Percentiles rank a stretch among this genome's conserved stretches.
Evolutionary conservation across 129 eudicot species (phyloP).

Genomic region (Ambrosia trifida): DNA sequence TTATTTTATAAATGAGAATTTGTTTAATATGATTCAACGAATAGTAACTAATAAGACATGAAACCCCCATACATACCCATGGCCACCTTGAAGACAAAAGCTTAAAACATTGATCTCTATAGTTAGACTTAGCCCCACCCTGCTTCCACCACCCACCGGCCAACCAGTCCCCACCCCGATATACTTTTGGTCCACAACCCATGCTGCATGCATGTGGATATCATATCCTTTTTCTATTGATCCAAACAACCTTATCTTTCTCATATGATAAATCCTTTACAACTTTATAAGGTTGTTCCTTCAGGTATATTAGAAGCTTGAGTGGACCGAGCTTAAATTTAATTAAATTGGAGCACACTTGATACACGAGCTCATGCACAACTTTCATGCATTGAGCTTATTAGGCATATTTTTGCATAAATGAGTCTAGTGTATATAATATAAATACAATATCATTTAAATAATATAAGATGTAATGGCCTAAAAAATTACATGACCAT

Average conservation of each 20-base stretch:
- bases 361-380: too few relatives aligned
- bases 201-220: constrained; percentile 37
- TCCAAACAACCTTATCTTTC: constrained; percentile 7
- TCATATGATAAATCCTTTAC: not conserved
- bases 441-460: too few relatives aligned
- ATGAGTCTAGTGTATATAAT: too few relatives aligned
- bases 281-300: not conserved
- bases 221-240: not conserved
- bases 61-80: constrained; percentile 26
- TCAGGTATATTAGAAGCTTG: too few relatives aligned
- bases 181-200: constrained; percentile 32
- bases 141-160: constrained; percentile 23
- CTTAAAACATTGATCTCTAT: constrained; percentile 34
- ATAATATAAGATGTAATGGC: too few relatives aligned
- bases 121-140: constrained; percentile 25
- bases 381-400: too few relatives aligned
- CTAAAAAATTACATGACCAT: too few relatives aligned
- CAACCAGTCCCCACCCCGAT: constrained; percentile 16
- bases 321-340: too few relatives aligned
- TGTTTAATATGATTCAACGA: not conserved
- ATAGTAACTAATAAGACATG: not conserved
- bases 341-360: too few relatives aligned
- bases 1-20: not conserved
- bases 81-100: constrained; percentile 27
- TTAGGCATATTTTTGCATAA: too few relatives aligned